phyloP scores from a whole-genome alignment of 495 filamentous ascomycete genomes.

The Wilcoxina mikolae region DNA sequence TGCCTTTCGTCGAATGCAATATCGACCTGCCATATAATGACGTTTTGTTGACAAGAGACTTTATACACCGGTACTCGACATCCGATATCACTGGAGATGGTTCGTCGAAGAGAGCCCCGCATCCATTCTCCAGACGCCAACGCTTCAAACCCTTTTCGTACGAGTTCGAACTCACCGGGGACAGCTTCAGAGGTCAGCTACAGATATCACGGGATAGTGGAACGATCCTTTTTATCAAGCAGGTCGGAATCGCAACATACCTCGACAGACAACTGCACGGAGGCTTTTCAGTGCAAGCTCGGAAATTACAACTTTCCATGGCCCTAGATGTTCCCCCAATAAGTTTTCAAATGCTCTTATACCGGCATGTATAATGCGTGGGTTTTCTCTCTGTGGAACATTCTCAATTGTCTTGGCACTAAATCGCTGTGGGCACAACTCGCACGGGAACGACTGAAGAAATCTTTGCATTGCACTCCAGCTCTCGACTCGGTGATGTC shows the following conservation, averaged over 20 bases:
- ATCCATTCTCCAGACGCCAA: not conserved
- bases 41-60: not conserved
- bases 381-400: too few species aligned
- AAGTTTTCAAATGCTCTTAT: too few species aligned
- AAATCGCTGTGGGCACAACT: too few species aligned
- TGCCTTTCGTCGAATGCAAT: slow-evolving; percentile 16
- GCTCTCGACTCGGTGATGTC: too few species aligned
- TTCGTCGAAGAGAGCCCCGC: not conserved
- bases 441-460: too few species aligned
- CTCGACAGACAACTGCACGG: not conserved
- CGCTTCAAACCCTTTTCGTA: not conserved
- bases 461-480: too few species aligned
- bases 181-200: too few species aligned
- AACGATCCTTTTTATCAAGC: too few species aligned
- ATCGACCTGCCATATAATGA: slow-evolving; percentile 21
- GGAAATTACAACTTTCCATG: not conserved
- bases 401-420: too few species aligned
- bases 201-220: too few species aligned
- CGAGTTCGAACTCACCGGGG: not conserved
- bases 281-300: not conserved
- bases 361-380: too few species aligned
- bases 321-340: not conserved
- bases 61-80: not conserved
- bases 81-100: not conserved
- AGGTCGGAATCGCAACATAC: not conserved